phyloP scores from a whole-genome alignment of 495 filamentous ascomycete species.

The Neurospora sp. region DNA sequence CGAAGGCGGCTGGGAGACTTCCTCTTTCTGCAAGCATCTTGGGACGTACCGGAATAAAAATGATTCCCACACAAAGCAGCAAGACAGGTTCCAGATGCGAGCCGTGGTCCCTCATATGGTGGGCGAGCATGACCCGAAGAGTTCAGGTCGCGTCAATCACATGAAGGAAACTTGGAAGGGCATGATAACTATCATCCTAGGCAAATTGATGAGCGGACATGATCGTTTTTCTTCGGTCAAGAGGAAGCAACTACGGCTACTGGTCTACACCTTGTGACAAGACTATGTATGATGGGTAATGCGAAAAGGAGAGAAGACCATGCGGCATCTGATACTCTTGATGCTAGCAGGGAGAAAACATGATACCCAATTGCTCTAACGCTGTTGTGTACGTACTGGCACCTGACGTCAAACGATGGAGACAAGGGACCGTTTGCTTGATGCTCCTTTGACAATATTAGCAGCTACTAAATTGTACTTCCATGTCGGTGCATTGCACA shows the following conservation, averaged over 20 bases:
- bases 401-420: background rate
- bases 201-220: background rate
- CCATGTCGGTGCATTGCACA: background rate
- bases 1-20: constrained; percentile 26
- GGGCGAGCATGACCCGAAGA: background rate
- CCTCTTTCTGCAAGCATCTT: constrained; percentile 23
- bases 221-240: background rate
- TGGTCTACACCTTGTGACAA: background rate
- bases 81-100: background rate
- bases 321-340: background rate
- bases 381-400: background rate
- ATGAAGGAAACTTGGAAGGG: background rate
- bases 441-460: background rate
- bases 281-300: background rate
- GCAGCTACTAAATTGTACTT: background rate
- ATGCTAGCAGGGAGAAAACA: background rate
- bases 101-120: background rate
- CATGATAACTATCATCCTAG: background rate
- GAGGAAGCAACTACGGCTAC: background rate
- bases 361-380: background rate
- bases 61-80: constrained; percentile 24
- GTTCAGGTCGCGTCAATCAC: background rate
- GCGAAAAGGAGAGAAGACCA: background rate
- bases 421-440: background rate
- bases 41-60: constrained; percentile 25